Base-by-base conservation (phyloP, 306 rosid genomes). In the Cucumis melo region DNA sequence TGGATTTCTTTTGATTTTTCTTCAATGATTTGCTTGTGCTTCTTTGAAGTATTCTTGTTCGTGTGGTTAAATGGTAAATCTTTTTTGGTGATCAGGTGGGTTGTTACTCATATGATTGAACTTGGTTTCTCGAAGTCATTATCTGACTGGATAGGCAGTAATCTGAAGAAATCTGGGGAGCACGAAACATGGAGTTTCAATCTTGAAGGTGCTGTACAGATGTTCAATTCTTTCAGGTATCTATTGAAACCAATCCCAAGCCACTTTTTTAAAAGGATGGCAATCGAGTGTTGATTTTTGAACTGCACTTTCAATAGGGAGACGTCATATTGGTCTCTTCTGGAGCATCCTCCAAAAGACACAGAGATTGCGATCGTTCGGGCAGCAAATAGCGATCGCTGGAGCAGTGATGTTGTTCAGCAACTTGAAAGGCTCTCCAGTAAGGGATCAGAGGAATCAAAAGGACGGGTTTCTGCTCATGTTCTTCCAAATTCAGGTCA, bases 61-160 rank as follows among this genome's bases (percentile, higher is more conserved):
- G 5, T 46, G 53, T 46, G 3, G 53, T 46, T 46, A 13, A 63
- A 16, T 19, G 23, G 44, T 59, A 21, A 51, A 16, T 27, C 8
- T 42, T 10, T 42, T 39, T 39, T 71, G 82, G 55, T 54, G 78
- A 84, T 80, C 87, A 94, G 98, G 86, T 91, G 98, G 98, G 97
- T 94, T 79, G 98, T 94, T 71, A 84, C 82, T 85, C 94, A 85
- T 87, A 85, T 94, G 86, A 78, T 84, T 73, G 97, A 81, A 83
- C 96, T 87, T 42, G 98, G 98, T 82, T 91, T 87, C 86, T 81
- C 98, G 70, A 89, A 86, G 83, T 81, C 96, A 60, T 73, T 94
- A 74, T 85, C 98, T 16, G 97, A 94, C 38, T 94, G 98, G 98
- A 85, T 94, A 81, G 96, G 97, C 77, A 88, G 88, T 82, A 94